Base-by-base conservation (phyloP, 1,284 basidiomycete species). In the Sporisorium scitamineum region DNA sequence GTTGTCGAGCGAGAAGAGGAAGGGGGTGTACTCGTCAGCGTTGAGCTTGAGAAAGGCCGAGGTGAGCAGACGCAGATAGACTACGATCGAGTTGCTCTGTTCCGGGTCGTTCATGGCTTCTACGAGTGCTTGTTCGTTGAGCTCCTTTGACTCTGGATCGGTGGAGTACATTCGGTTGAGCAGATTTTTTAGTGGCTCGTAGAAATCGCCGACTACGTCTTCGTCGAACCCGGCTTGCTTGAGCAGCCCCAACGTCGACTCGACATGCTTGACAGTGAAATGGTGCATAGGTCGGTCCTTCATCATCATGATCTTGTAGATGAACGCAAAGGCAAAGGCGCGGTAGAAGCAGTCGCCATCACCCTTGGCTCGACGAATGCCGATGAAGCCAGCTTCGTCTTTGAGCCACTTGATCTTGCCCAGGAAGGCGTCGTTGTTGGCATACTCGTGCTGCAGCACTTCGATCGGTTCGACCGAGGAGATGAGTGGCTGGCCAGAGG, bases 301-400 rank as follows among this genome's bases (percentile, higher is more conserved):
- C 64, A 76, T 70, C 29, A 45, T 60, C 24, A 81, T 56, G 42
- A 84, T 61, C 44, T 75, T 70, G 39, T 75, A 57, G 50, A 83
- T 61, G 27, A 78, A 80, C 2, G 78, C 76, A 54, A 82, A 84
- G 2, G 75, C 80, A 24, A 84, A 81, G 0, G 78, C 74, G 11
- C 82, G 71, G 61, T 83, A 82, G 70, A 84, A 84, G 67, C 82
- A 84, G 45, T 82, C 80, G 0, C 82, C 82, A 71, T 84, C 82
- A 2, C 81, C 78, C n/a, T 75, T 73, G 4, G 76, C 62, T 0
- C 76, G 58, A 18, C 80, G 74, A 9, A 82, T 61, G 5, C 80
- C 77, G 45, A 66, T 66, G 54, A 78, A 84, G 1, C 70, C 61
- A 7, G 68, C 68, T 39, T 76, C 24, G 3, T 76, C 56, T 29